Evolutionary conservation across 2,329 filamentous ascomycete genomes (phyloP), one percentile per base, ranked within the genome.

Genomic region (Coniochaeta hoffmannii): DNA sequence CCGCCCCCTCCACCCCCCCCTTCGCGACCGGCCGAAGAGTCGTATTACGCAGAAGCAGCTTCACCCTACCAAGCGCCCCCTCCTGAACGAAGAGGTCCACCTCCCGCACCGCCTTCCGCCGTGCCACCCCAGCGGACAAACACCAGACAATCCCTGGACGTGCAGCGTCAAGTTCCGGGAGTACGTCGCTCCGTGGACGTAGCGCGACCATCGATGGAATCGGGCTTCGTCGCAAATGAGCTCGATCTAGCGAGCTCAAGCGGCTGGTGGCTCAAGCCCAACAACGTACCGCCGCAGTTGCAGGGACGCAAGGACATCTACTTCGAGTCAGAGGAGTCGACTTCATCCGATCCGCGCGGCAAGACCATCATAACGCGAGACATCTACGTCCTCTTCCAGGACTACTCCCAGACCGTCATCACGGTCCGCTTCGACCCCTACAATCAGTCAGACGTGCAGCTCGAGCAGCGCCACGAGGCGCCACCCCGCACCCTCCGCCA

Each of bases 381-480:
- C 57, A 79, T 97, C 41, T 94, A 88, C 63, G 77, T 97, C n/a
- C 74, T 99, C 9, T 99, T 90, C 74, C 86, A 91, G 65, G 94
- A 99, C 72, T 99, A 99, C 70, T 97, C 92, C 17, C 94, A 97
- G 68, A 97, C 93, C 0, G 79, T 95, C 60, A 82, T 99, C 64
- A 90, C 87, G 0, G 88, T 86, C 17, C 85, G 80, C 53, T 97
- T 88, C 68, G 89, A 96, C 68, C 76, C 86, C 1, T 81, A 85
- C 54, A 85, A 96, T 66, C 80, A 88, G 3, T 76, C 81, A 1
- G 86, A 93, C 64, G 87, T 86, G 11, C 76, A 82, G 32, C 71
- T 97, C 7, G 89, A 95, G 64, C 94, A 99, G 71, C 85, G 86
- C 46, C 93, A 97, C 65, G 89, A 97, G 65, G 76, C 83, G 1